Evolutionary conservation across 495 filamentous ascomycete species (phyloP), one percentile per base, ranked within the genome.

Genomic region (Xylaria sp.): DNA sequence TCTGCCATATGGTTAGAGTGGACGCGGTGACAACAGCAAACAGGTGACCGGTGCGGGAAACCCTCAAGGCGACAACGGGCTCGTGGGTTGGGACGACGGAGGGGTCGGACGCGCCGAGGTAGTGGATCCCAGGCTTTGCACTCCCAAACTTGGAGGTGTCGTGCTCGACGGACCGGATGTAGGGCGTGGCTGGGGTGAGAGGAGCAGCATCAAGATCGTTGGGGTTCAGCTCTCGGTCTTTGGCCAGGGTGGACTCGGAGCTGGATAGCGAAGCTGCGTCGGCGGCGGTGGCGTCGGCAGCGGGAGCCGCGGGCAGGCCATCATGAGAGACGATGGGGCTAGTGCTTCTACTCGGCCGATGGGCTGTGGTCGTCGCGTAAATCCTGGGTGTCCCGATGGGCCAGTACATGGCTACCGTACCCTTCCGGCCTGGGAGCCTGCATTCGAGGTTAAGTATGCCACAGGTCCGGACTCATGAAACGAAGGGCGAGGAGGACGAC

Each of bases 1-100:
- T 95, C 82, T 99, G 97, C 97, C 97, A 99, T 68, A 98, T 86
- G 21, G 90, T 93, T 76, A 98, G 86, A 5, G 91, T 91, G 9
- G 91, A 91, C 6, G 87, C 81, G 1, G 96, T 98, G 76, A 98
- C 93, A 17, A 93, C 93, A 59, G 92, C 93, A 83, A 99, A 98
- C 69, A 97, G 82, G 77, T 93, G 90, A 11, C 96, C 97, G 71
- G 86, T 91, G 48, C 96, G 89, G 3, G 94, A 93, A 11, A 94
- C 88, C 68, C 89, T 90, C 41, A 97, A 86, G 21, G 90, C 92
- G 70, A 92, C 82, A 61, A 98, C 90, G 68, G 87, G 83, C 76
- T 90, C 86, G 69, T 86, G 84, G 72, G 80, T 55, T 66, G 79
- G 74, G 71, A 72, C 72, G 76, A 75, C 70, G 68, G 69, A 50